Evolutionary conservation across 2,329 filamentous ascomycete species (phyloP).

Genomic region (Alternaria consortialis): DNA sequence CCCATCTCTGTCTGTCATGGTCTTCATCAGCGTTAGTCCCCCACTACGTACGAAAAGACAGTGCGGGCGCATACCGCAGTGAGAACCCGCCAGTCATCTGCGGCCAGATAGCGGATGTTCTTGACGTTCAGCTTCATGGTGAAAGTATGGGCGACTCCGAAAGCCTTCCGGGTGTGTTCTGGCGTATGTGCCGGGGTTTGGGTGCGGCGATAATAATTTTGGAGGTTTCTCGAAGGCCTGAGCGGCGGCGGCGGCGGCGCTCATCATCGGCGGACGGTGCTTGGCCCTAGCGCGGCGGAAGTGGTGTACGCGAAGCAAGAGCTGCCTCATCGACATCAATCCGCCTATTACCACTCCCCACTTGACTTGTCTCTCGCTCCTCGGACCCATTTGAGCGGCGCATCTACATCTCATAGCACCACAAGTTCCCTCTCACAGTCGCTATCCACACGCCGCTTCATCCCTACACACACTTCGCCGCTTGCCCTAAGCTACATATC

Average conservation of each 20-base stretch:
- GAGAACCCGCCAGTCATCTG: slow-evolving; percentile 95
- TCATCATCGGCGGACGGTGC: slow-evolving; percentile 32
- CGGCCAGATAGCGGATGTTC: slow-evolving; percentile 87
- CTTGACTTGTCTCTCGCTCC: slow-evolving; percentile 21
- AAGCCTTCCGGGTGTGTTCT: not conserved
- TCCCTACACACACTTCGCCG: slow-evolving; percentile 41
- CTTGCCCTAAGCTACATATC: slow-evolving; percentile 49
- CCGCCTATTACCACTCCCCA: slow-evolving; percentile 30
- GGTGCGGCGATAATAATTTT: slow-evolving; percentile 28
- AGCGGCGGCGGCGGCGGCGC: slow-evolving; percentile 9
- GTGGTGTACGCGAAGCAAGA: slow-evolving; percentile 30
- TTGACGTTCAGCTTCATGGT: slow-evolving; percentile 94
- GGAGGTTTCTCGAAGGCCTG: slow-evolving; percentile 28
- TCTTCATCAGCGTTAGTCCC: slow-evolving; percentile 50
- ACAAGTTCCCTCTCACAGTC: not conserved
- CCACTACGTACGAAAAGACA: slow-evolving; percentile 32
- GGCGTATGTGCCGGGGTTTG: slow-evolving; percentile 3
- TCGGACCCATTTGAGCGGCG: slow-evolving; percentile 17
- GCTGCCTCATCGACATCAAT: slow-evolving; percentile 44
- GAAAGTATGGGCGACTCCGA: slow-evolving; percentile 11
- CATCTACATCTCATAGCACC: slow-evolving; percentile 5
- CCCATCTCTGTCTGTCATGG: slow-evolving; percentile 81
- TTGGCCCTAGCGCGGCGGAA: slow-evolving; percentile 34
- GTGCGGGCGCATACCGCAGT: slow-evolving; percentile 71
- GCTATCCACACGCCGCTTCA: slow-evolving; percentile 22